Evolutionary conservation across 495 filamentous ascomycete species (phyloP), one percentile per base, ranked within the genome.

Genomic region (Geoglossum glabrum): DNA sequence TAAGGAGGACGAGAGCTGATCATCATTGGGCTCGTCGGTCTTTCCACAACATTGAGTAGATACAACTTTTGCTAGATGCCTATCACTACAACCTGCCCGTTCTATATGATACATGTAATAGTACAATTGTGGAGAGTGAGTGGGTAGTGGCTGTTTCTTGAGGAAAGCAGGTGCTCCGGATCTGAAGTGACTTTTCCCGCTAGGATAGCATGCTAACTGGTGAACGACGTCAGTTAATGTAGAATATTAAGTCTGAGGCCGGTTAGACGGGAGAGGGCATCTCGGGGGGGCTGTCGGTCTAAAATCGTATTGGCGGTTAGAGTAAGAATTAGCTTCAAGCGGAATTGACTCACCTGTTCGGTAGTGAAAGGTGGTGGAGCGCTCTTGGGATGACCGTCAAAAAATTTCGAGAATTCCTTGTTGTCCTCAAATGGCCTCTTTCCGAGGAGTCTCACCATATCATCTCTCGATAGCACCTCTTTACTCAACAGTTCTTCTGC

Each of bases 401-500:
- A 98, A 72, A 95, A 97, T 72, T 95, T 97, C 54, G 78, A 70
- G 67, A 98, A 96, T 60, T 97, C 89, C 63, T 82, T 81, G 61
- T 83, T 79, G 49, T 96, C 89, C 25, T 82, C 80, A 67, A 81
- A 97, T 43, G 83, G 80, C 56, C 92, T 74, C 40, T 81, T 83
- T 1, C 92, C 92, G 26, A 98, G 73, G 52, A 98, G 72, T 55
- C 92, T 75, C 43, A 97, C 76, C 76, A 98, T 79, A 71, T 98
- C 92, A 60, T 97, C 92, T 54, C 92, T 76, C 17, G 78, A 78
- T 27, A 98, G 74, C 58, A 96, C 82, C 73, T 98, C 92, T 76
- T 96, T 97, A 58, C 70, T 76, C 59, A 98, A 71, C 56, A 98
- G 71, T 71, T 98, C 92, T 73, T 98, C 93, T 0, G 92, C 92